Evolutionary conservation across 1,284 basidiomycete genomes (phyloP).

Genomic region (Trichosporon ovoides): DNA sequence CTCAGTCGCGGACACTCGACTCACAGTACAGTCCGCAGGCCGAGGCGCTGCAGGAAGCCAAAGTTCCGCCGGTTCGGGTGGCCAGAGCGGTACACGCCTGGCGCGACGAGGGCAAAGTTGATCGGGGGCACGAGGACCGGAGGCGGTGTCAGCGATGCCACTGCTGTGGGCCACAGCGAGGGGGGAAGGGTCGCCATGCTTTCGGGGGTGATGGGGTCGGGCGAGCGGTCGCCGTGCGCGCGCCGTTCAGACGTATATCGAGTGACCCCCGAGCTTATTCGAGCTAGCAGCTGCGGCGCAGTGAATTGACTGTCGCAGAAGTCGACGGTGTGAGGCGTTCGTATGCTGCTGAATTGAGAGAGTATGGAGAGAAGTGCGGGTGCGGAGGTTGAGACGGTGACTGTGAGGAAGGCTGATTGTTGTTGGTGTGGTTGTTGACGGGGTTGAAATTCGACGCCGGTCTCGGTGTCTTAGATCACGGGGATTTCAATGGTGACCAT

Average conservation of each 20-base stretch:
- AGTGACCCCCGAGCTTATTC: too few relatives aligned
- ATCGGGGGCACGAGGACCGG: conserved; percentile 47
- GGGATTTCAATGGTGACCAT: background rate
- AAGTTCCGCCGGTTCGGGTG: conserved; percentile 49
- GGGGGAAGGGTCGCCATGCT: conserved; percentile 17
- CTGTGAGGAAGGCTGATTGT: too few relatives aligned
- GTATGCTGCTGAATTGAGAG: too few relatives aligned
- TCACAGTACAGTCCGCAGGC: conserved; percentile 44
- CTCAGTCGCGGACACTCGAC: conserved; percentile 9
- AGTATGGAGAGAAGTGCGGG: too few relatives aligned
- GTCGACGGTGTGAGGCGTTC: too few relatives aligned
- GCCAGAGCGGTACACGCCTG: conserved; percentile 44
- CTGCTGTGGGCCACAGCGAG: conserved; percentile 13
- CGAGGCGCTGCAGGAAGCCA: conserved; percentile 41
- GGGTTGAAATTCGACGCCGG: too few relatives aligned
- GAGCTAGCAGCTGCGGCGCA: too few relatives aligned
- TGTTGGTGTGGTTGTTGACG: too few relatives aligned
- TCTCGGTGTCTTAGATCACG: too few relatives aligned
- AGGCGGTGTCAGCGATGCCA: conserved; percentile 14
- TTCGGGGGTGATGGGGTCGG: background rate
- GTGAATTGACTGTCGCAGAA: too few relatives aligned
- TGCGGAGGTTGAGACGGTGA: too few relatives aligned
- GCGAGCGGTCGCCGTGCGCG: background rate
- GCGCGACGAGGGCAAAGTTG: conserved; percentile 49
- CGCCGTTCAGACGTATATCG: too few relatives aligned